These are phyloP conservation scores for Schizochytrium sp. DNA, from an alignment of 108 stramenopile genomes.

Conservation along the genomic window DNA sequence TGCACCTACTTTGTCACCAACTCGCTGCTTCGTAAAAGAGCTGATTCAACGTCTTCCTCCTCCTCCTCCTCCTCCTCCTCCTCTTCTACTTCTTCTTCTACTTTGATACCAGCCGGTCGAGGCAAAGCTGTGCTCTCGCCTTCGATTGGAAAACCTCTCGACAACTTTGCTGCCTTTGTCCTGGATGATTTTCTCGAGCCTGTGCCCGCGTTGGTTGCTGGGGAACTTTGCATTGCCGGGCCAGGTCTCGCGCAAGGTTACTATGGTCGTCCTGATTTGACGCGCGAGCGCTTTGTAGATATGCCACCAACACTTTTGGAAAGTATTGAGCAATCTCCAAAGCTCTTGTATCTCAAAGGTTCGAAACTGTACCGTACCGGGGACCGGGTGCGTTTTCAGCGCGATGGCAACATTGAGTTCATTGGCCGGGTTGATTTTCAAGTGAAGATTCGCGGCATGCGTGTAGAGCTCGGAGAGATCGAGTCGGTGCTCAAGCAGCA, in stretches of 20 bases:
- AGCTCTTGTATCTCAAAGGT: neutral
- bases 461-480: slow-evolving; percentile 36
- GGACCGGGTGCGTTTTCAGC: slow-evolving; percentile 18
- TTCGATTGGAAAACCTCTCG: neutral
- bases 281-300: neutral
- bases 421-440: slow-evolving; percentile 29
- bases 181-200: slow-evolving; percentile 2
- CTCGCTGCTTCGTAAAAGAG: neutral
- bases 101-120: neutral
- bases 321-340: neutral
- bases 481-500: slow-evolving; percentile 19
- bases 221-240: neutral
- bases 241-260: neutral
- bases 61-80: no score
- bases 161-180: neutral
- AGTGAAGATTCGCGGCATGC: slow-evolving; percentile 32
- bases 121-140: neutral
- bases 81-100: neutral
- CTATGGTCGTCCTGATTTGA: neutral
- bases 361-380: slow-evolving; percentile 21
- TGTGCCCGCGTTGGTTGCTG: neutral
- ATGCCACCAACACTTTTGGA: neutral
- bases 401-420: slow-evolving; percentile 22
- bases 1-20: neutral
- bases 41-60: no score